A percentile compares a stretch with the other conserved stretches of the same genome.
phyloP scores from a whole-genome alignment of 139 green algal species.

The Closterium sp. region DNA sequence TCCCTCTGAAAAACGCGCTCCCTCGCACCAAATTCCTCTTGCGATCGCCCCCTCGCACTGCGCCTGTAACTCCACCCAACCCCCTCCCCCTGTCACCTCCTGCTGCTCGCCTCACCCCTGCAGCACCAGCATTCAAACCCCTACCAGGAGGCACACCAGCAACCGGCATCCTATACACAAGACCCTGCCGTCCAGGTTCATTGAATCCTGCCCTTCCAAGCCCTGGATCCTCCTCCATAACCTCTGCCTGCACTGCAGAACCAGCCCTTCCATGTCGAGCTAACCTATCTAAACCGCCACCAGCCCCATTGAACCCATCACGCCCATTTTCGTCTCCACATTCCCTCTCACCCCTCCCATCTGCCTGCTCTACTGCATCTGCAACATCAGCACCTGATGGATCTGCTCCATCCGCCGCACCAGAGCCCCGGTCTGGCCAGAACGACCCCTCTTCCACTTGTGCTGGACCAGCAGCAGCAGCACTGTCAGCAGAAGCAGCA shows the following conservation, averaged over 20 bases:
- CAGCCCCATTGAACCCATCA: too few relatives aligned
- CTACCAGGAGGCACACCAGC: background rate
- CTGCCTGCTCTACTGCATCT: background rate
- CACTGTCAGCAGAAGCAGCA: background rate
- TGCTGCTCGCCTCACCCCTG: background rate
- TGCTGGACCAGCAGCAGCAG: background rate
- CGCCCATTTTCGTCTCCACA: background rate
- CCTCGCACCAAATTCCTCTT: background rate
- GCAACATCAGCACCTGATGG: background rate
- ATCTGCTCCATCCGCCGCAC: background rate
- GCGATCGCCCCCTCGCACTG: background rate
- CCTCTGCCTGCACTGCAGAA: background rate
- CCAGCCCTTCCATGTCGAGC: background rate
- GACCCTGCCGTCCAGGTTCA: background rate
- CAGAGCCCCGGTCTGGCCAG: background rate
- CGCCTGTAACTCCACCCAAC: background rate
- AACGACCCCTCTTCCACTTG: background rate
- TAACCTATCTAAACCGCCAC: background rate
- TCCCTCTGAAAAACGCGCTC: background rate
- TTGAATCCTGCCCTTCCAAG: background rate
- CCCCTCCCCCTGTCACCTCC: background rate
- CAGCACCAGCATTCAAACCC: background rate
- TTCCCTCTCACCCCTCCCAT: background rate
- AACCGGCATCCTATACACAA: background rate
- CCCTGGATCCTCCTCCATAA: background rate